Evolutionary conservation across 306 rosid genomes (phyloP), one percentile per base, ranked within the genome.

Genomic region (Cicer judaicum): DNA sequence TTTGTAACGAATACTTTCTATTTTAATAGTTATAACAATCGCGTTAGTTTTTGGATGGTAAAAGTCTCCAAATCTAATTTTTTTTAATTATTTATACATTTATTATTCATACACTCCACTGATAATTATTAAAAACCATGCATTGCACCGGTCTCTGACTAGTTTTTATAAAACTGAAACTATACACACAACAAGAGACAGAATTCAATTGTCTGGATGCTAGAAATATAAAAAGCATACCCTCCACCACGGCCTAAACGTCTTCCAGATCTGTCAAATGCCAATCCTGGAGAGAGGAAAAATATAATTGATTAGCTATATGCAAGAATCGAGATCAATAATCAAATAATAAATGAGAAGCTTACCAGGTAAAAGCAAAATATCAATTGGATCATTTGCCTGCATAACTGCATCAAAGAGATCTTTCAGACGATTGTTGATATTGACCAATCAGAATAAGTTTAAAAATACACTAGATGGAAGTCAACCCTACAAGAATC

Each of bases 211-310:
- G 21, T 60, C 39, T 8, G 49, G 68, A 68, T 2, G 75, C 78
- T 81, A 52, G 57, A 54, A 64, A 70, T 21, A 49, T 52, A 34
- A 73, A 78, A 6, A 76, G 36, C 66, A 77, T 88, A 94, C 98
- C 99, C 99, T 86, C 99, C 99, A 24, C 99, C 99, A 68, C 99
- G 97, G 57, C 99, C 99, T 80, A 94, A 74, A 47, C 97, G 99
- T 83, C 87, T 90, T 79, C 99, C 96, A 19, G 90, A 79, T 86
- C 83, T 92, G 78, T 95, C 98, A 84, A 95, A 92, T 59, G 96
- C 99, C 76, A 94, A 87, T 75, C 99, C 99, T 92, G 78, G 21
- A 8, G 83, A 72, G 42, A 76, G 72, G 81, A 84, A 43, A 50
- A 57, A 62, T 8, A 72, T 46, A 72, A 72, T 29, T 43, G 10